Conservation (phyloP, 2,329 filamentous ascomycete genomes). For the Gyromitra esculenta region DNA sequence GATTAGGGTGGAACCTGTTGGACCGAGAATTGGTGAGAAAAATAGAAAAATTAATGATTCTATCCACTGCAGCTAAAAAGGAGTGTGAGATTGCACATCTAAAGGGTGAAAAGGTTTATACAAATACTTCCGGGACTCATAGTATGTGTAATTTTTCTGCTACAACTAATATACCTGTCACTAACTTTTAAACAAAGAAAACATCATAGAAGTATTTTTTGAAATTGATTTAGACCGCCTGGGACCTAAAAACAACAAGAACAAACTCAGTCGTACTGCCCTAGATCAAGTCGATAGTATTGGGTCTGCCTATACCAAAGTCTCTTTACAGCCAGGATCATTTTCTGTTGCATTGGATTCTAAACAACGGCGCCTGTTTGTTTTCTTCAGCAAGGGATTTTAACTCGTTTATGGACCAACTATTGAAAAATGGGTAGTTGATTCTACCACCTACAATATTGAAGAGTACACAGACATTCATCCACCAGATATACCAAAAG, state of each 20-base stretch:
- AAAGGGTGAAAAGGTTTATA: not conserved
- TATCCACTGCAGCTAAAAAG: not conserved
- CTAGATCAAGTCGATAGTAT: not conserved
- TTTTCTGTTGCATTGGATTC: slow-evolving; percentile 10
- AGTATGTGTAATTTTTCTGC: not conserved
- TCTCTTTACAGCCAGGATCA: not conserved
- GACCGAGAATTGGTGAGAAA: not conserved
- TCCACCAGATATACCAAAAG: not conserved
- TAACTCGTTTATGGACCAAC: not conserved
- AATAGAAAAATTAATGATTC: not conserved
- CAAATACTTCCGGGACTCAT: not conserved
- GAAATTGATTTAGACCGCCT: not conserved
- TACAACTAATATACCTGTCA: not conserved
- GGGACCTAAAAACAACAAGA: not conserved
- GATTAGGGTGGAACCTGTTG: not conserved
- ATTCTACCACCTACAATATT: slow-evolving; percentile 2
- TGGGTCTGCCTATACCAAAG: not conserved
- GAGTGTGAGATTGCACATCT: not conserved
- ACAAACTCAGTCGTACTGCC: not conserved
- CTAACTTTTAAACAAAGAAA: not conserved
- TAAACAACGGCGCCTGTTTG: not conserved
- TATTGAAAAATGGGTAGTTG: slow-evolving; percentile 11
- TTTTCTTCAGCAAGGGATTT: not conserved
- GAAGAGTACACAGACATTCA: not conserved
- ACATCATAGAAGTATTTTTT: not conserved